Base-by-base conservation (phyloP, 2,329 filamentous ascomycete species). In the Cladophialophora psammophila region DNA sequence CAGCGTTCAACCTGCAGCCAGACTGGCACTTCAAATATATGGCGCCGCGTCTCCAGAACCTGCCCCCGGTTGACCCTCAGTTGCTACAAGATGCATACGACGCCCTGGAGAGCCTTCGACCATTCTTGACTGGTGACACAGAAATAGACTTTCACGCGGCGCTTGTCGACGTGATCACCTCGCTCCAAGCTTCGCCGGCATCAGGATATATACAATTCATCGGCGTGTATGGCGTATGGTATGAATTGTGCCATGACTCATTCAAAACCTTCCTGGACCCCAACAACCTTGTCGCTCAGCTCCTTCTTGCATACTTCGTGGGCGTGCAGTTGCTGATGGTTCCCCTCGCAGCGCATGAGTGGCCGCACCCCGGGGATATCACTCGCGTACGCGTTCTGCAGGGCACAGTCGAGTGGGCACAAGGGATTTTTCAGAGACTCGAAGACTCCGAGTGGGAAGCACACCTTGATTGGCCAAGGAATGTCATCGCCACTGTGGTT, bases 231-330 rank as follows among this genome's bases (percentile, higher is more conserved):
- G 78, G 78, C 63, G 66, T 73, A 3, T 79, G 82, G 40, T 79
- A 80, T 32, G 67, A 74, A 5, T 77, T 82, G 74, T 76, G 76
- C 1, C 76, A 80, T 55, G 75, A 76, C 2, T 72, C 78, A 18
- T 84, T 85, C 66, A 76, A 78, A 50, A 73, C 75, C 0, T 83
- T 84, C 72, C 76, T 83, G 65, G 75, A 80, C 50, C 75, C 80
- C 0, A 72, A 74, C 45, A 84, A 85, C 60, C 72, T 72, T 53
- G 69, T 80, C 3, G 76, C 80, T 0, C 80, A 80, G 34, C 78
- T 84, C 3, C 72, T 85, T 5, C 76, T 84, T 5, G 76, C 79
- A 6, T 81, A 84, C 69, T 84, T 83, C 70, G 77, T 84, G n/a
- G 78, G 80, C 1, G 71, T 83, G 0, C 80, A 84, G 60, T 75